These are phyloP conservation scores for Backusella macrospora DNA, from an alignment of 192 early-diverging fungal genomes.

Conservation along the genomic window DNA sequence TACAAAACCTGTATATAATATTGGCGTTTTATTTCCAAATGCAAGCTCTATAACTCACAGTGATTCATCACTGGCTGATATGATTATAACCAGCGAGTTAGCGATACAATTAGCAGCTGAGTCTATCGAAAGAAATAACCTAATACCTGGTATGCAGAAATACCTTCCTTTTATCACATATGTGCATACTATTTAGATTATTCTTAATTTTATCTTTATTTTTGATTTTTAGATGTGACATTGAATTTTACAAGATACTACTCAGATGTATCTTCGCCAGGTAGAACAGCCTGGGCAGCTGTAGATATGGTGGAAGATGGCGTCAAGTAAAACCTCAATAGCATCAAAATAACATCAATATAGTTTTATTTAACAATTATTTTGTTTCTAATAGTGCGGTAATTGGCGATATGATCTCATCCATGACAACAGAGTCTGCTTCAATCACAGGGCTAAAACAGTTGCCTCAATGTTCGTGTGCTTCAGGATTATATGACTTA, in stretches of 20 bases:
- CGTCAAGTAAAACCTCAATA: conserved; percentile 14
- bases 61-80: conserved; percentile 21
- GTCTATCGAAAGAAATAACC: conserved; percentile 8
- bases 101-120: conserved; percentile 17
- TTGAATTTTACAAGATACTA: conserved; percentile 25
- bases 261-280: conserved; percentile 17
- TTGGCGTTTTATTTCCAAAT: conserved; percentile 27
- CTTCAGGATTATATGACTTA: conserved; percentile 7
- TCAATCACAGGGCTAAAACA: conserved; percentile 19
- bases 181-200: neutral
- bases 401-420: conserved; percentile 35
- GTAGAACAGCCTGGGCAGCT: conserved; percentile 25
- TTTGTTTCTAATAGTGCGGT: conserved; percentile 31
- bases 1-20: conserved; percentile 21
- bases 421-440: conserved; percentile 25
- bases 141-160: conserved; percentile 18
- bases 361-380: neutral
- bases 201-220: neutral
- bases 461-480: conserved; percentile 37
- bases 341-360: neutral
- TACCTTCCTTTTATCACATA: neutral
- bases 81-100: conserved; percentile 31
- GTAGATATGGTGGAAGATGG: conserved; percentile 25
- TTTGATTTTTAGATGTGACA: conserved; percentile 18
- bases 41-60: neutral